phyloP scores from a whole-genome alignment of 192 early-diverging fungal genomes.

The Umbelopsis vinacea region DNA sequence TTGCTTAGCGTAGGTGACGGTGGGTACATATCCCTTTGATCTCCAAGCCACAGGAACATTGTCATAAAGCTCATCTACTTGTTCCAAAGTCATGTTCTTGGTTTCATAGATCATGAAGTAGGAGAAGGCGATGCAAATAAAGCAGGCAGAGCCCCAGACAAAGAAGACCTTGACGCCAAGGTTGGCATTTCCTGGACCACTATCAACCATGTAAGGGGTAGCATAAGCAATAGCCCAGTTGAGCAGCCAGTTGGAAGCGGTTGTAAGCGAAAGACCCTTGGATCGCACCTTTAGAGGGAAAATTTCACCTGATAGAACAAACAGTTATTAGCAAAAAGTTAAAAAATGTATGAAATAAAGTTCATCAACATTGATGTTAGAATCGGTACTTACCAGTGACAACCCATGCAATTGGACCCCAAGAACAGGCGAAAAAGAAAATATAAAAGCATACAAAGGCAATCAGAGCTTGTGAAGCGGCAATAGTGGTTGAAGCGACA shows the following conservation, averaged over 20 bases:
- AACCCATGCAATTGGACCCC: constrained; percentile 89
- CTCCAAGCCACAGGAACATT: constrained; percentile 1
- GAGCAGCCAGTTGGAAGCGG: constrained; percentile 77
- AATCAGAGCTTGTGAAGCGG: constrained; percentile 55
- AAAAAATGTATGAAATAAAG: too few species aligned
- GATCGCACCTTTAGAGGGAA: constrained; percentile 74
- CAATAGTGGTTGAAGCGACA: constrained; percentile 38
- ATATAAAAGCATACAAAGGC: constrained; percentile 75
- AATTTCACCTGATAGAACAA: constrained; percentile 24
- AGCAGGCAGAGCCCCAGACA: constrained; percentile 41
- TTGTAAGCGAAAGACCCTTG: constrained; percentile 70
- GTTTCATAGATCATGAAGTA: constrained; percentile 68
- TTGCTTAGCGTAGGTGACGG: background rate
- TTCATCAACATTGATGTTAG: background rate
- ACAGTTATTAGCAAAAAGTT: background rate
- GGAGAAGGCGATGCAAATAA: constrained; percentile 46
- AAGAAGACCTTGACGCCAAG: constrained; percentile 21
- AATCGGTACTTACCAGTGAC: constrained; percentile 28
- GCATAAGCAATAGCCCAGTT: constrained; percentile 68
- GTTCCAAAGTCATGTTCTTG: constrained; percentile 68
- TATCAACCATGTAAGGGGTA: constrained; percentile 44
- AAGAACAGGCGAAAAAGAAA: constrained; percentile 74
- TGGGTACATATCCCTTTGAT: constrained; percentile 11
- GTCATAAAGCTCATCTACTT: constrained; percentile 70
- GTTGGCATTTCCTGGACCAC: constrained; percentile 22